A percentile compares a stretch with the other conserved stretches of the same genome.
Conservation (phyloP, 805 yeast genomes). For the Hanseniaspora vineae region DNA sequence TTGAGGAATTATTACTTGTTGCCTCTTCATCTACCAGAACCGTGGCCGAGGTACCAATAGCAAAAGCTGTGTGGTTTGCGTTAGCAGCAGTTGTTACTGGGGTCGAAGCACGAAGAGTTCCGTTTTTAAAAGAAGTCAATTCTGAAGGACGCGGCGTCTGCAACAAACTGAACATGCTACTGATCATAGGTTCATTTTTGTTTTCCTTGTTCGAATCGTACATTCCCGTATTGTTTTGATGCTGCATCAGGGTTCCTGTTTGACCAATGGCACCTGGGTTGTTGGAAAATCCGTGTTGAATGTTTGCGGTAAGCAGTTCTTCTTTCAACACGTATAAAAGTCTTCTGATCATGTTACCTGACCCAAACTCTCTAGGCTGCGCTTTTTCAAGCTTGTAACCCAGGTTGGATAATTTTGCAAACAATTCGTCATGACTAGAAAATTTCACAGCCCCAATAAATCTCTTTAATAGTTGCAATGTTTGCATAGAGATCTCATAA, state of each 20-base stretch:
- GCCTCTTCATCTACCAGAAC: background rate
- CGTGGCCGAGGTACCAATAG: background rate
- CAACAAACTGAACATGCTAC: constrained; percentile 78
- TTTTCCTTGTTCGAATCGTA: constrained; percentile 11
- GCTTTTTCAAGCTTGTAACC: constrained; percentile 64
- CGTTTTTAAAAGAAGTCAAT: constrained; percentile 3
- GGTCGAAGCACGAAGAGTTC: background rate
- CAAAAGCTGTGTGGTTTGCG: background rate
- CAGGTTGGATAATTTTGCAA: constrained; percentile 31
- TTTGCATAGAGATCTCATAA: constrained; percentile 68
- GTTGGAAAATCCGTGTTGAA: constrained; percentile 12
- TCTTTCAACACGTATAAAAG: constrained; percentile 80
- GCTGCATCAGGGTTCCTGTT: no score
- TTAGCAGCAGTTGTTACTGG: background rate
- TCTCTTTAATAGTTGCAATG: constrained; percentile 76
- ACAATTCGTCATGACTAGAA: constrained; percentile 4
- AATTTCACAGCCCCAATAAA: constrained; percentile 58
- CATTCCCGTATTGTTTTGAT: constrained; percentile 4
- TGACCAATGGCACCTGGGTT: no score
- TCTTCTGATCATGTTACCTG: constrained; percentile 86
- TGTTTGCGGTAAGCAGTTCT: constrained; percentile 45
- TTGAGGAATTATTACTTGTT: background rate
- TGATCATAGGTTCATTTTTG: constrained; percentile 38
- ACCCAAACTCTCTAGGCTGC: constrained; percentile 77
- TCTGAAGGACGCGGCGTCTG: constrained; percentile 32